A percentile compares a stretch with the other conserved stretches of the same genome.
These are phyloP conservation scores for Glebionis coronaria DNA, from an alignment of 129 eudicot species.

Conservation along the genomic window DNA sequence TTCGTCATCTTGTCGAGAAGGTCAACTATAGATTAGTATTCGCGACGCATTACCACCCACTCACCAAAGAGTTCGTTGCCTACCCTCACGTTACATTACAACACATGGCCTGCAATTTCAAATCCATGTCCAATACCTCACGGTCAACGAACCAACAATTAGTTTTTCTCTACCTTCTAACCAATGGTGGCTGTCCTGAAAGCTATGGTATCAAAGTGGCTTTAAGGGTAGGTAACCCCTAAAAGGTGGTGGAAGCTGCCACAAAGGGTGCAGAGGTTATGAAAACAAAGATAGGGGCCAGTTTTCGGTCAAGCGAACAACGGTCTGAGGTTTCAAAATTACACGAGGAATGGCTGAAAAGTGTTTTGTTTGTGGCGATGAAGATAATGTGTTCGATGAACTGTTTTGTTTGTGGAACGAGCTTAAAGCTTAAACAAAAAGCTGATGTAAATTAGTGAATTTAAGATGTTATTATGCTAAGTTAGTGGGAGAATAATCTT, in stretches of 20 bases:
- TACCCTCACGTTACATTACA: too few relatives aligned
- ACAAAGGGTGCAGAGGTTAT: conserved; percentile 58
- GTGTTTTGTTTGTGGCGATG: conserved; percentile 45
- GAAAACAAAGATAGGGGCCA: too few relatives aligned
- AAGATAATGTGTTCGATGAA: too few relatives aligned
- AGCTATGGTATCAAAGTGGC: conserved; percentile 99
- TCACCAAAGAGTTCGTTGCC: too few relatives aligned
- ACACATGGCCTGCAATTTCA: too few relatives aligned
- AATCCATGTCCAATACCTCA: too few relatives aligned
- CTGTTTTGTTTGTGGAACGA: conserved; percentile 94
- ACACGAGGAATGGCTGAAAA: conserved; percentile 82
- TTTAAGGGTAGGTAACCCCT: conserved; percentile 78
- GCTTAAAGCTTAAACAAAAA: conserved; percentile 48
- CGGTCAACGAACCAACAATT: conserved; percentile 42
- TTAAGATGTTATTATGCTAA: background rate
- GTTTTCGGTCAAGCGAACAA: conserved; percentile 74
- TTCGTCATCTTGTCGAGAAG: too few relatives aligned
- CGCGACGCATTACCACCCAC: conserved; percentile 87
- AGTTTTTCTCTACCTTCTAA: conserved; percentile 69
- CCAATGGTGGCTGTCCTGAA: conserved; percentile 87
- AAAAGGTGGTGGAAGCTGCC: conserved; percentile 68
- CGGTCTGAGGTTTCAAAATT: conserved; percentile 76
- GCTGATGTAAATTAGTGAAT: too few relatives aligned
- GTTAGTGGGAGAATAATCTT: background rate
- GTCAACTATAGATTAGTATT: conserved; percentile 84